Evolutionary conservation across 495 filamentous ascomycete species (phyloP), one percentile per base, ranked within the genome.

Genomic region (Hyaloscypha finlandica): DNA sequence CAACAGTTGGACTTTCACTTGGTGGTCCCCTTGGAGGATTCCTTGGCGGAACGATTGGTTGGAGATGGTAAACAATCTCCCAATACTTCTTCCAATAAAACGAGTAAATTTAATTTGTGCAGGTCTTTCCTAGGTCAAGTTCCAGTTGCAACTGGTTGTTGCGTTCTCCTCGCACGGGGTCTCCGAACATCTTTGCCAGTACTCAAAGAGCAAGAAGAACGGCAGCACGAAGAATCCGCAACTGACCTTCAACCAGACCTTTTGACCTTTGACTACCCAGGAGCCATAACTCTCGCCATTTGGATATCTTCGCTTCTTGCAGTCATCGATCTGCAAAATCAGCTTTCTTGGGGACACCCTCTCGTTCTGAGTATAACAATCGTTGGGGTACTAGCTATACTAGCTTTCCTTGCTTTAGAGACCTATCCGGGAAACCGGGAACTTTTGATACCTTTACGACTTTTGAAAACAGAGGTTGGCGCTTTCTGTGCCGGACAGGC

Each of bases 1-100:
- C 84, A 69, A 90, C 87, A 0, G 77, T 85, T 9, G 88, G 88
- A 19, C 83, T 88, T 16, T 85, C 82, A 59, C 64, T 86, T 16
- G 88, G 89, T 12, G 88, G 88, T 1, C 88, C 88, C 1, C 39
- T 88, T 1, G 89, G 89, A 2, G 88, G 88, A 0, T 85, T 81
- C 71, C 75, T 91, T 11, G 84, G 85, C n/a, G 87, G 89, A 65
- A 82, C 82, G 2, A 80, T 90, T 45, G 88, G 88, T 62, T 91
- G 88, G 88, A 78, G 88, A 74, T 91, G 87, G 88, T 86, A 60
- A 52, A 63, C 51, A 19, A 22, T 16, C 32, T 59, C 20, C 9
- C n/a, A 22, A 66, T 39, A 9, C 42, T 25, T 25, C 14, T 12
- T 37, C 19, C 61, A 0, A 35, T 42, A 14, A 64, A 51, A 20